Base-by-base conservation (phyloP, 306 rosid genomes). In the Fagus sylvatica region DNA sequence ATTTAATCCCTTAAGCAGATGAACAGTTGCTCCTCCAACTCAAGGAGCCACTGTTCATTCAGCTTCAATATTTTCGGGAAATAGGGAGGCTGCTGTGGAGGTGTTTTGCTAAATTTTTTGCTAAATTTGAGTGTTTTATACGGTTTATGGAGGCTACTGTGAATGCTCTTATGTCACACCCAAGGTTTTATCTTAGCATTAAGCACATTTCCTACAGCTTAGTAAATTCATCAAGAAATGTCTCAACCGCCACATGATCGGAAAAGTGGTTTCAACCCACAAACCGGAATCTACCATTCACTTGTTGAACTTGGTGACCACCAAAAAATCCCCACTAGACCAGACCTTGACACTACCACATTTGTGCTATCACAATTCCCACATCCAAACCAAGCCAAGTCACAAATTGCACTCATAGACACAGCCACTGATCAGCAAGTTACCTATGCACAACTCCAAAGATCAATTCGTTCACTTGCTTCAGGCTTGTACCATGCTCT, bases 321-420 rank as follows among this genome's bases (percentile, higher is more conserved):
- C 57, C 76, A 79, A 68, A 77, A 75, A 73, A 81, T 90, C 78
- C 93, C 96, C 75, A 79, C 82, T 46, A 74, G 46, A 42, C 87
- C 76, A 55, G 73, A 88, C 19, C 88, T 90, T 5, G 89, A 90
- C 82, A 74, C 80, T 17, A 94, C 96, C 46, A 69, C 78, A 65
- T 86, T 80, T 73, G 94, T 94, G 46, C 71, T 92, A 7, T 90
- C 98, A 64, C 96, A 90, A 78, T 90, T 94, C 65, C 93, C 97
- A 19, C 76, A 62, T 11, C 78, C 39, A 15, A 60, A 84, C 71
- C 78, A 76, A 72, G 88, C 96, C 62, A 88, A 88, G 72, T 81
- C 88, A 22, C 89, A 51, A 74, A 74, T 83, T 69, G 97, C 97
- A 53, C 95, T 79, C 76, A 73, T 92, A 69, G 97, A 92, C 79